Percentiles rank a stretch among this genome's conserved stretches.
These are phyloP conservation scores for Cenchrus americanus DNA, from an alignment of 176 grass and related monocot genomes.

Conservation along the genomic window DNA sequence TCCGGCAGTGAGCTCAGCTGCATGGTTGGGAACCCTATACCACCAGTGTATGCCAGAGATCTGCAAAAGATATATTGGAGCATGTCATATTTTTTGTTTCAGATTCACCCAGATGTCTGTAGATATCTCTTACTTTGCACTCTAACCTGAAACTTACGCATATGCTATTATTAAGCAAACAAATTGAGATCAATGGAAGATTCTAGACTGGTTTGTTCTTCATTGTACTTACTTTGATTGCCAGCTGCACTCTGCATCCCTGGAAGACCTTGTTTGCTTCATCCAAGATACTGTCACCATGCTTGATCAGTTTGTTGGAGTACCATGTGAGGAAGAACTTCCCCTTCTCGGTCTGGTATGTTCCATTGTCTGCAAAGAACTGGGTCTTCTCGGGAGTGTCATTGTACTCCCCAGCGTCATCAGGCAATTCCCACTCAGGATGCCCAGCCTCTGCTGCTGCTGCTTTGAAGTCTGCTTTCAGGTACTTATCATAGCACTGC, in stretches of 20 bases:
- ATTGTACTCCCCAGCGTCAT: slow-evolving; percentile 81
- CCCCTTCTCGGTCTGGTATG: slow-evolving; percentile 65
- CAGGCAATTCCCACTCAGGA: slow-evolving; percentile 86
- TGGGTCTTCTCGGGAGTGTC: slow-evolving; percentile 66
- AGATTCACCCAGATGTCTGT: neutral
- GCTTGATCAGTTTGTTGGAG: slow-evolving; percentile 85
- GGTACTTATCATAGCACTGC: slow-evolving; percentile 90
- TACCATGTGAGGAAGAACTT: slow-evolving; percentile 95
- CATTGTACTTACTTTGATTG: slow-evolving; percentile 73
- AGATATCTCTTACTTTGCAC: neutral
- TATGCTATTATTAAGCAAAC: slow-evolving; percentile 10
- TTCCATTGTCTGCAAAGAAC: slow-evolving; percentile 71
- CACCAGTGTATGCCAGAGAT: slow-evolving; percentile 92
- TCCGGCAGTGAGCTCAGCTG: slow-evolving; percentile 84
- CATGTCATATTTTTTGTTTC: slow-evolving; percentile 27
- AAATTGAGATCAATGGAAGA: neutral
- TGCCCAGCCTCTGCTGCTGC: slow-evolving; percentile 63
- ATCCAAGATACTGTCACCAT: slow-evolving; percentile 77
- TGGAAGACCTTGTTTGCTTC: slow-evolving; percentile 74
- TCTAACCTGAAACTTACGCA: neutral
- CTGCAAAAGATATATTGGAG: slow-evolving; percentile 38
- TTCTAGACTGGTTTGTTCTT: neutral
- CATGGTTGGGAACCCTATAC: slow-evolving; percentile 79
- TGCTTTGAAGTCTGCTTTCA: slow-evolving; percentile 65
- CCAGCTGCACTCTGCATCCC: slow-evolving; percentile 72